Conservation (phyloP, 2,329 filamentous ascomycete species). For the Hypoxylon sp. region DNA sequence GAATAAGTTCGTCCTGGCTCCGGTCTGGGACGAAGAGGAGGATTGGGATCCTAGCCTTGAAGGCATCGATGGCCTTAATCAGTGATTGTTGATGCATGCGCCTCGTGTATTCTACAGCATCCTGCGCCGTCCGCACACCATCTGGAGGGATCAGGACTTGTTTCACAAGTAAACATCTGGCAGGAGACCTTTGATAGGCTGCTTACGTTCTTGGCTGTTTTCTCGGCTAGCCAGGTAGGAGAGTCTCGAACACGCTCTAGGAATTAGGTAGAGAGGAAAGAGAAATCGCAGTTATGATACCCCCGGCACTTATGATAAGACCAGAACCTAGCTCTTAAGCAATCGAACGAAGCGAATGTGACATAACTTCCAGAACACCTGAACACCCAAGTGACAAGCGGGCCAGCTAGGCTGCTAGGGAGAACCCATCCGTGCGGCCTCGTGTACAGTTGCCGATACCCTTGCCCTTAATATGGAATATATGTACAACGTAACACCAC, state of each 20-base stretch:
- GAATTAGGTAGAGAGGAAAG: constrained; percentile 3
- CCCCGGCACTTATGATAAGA: constrained; percentile 19
- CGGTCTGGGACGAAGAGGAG: constrained; percentile 71
- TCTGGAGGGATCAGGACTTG: constrained; percentile 2
- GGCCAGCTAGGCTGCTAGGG: background rate
- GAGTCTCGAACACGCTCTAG: background rate
- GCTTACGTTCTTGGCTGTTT: background rate
- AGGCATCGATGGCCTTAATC: constrained; percentile 49
- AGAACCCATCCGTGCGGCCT: constrained; percentile 33
- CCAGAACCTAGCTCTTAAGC: constrained; percentile 19
- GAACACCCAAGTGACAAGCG: background rate
- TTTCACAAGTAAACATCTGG: constrained; percentile 7
- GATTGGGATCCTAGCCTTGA: constrained; percentile 66
- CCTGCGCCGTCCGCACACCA: background rate
- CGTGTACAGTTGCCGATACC: constrained; percentile 8
- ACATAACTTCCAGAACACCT: constrained; percentile 21
- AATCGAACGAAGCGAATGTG: constrained; percentile 25
- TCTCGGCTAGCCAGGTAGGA: constrained; percentile 4
- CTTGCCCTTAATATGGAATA: constrained; percentile 22
- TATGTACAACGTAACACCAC: constrained; percentile 12
- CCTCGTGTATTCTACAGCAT: background rate
- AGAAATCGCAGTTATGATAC: constrained; percentile 30
- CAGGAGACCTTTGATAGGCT: background rate
- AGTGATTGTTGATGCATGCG: constrained; percentile 1
- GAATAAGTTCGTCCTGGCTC: constrained; percentile 73